Percentiles rank a stretch among this genome's conserved stretches.
Conservation (phyloP, 2,329 filamentous ascomycete species). For the Beauveria brongniartii region DNA sequence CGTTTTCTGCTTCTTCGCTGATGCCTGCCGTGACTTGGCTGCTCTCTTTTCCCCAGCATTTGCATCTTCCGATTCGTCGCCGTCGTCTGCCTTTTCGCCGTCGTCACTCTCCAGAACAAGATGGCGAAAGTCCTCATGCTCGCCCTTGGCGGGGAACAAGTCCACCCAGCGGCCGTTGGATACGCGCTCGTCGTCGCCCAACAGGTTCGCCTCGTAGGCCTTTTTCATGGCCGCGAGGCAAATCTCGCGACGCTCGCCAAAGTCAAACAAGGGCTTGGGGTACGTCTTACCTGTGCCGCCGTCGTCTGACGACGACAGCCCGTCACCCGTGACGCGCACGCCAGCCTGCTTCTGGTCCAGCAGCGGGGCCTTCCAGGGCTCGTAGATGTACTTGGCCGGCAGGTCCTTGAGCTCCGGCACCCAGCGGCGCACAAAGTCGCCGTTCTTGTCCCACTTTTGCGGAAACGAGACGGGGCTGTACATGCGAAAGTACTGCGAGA, state of each 20-base stretch:
- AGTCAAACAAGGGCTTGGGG: conserved; percentile 73
- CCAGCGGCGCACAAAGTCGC: conserved; percentile 54
- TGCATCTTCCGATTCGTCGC: conserved; percentile 16
- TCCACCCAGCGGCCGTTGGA: conserved; percentile 50
- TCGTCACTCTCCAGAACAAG: conserved; percentile 26
- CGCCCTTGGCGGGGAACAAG: conserved; percentile 34
- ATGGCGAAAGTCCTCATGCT: conserved; percentile 29
- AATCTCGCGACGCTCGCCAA: conserved; percentile 49
- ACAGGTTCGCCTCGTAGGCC: conserved; percentile 56
- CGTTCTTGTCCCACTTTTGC: conserved; percentile 67
- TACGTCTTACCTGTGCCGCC: conserved; percentile 42
- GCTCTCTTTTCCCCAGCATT: conserved; percentile 18
- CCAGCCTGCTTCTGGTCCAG: conserved; percentile 61
- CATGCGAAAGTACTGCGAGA: conserved; percentile 60
- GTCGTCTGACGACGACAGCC: conserved; percentile 23
- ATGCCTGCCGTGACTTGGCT: conserved; percentile 9
- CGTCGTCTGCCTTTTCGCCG: conserved; percentile 25
- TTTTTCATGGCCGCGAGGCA: conserved; percentile 64
- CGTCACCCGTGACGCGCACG: conserved; percentile 51
- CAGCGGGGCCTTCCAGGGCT: conserved; percentile 68
- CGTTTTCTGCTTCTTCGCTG: conserved; percentile 19
- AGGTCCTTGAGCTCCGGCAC: conserved; percentile 58
- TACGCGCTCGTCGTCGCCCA: conserved; percentile 55
- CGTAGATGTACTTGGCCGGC: conserved; percentile 65
- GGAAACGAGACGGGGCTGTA: conserved; percentile 66